phyloP scores from a whole-genome alignment of 768 basidiomycete genomes.

The Termitomyces eurrhizus region DNA sequence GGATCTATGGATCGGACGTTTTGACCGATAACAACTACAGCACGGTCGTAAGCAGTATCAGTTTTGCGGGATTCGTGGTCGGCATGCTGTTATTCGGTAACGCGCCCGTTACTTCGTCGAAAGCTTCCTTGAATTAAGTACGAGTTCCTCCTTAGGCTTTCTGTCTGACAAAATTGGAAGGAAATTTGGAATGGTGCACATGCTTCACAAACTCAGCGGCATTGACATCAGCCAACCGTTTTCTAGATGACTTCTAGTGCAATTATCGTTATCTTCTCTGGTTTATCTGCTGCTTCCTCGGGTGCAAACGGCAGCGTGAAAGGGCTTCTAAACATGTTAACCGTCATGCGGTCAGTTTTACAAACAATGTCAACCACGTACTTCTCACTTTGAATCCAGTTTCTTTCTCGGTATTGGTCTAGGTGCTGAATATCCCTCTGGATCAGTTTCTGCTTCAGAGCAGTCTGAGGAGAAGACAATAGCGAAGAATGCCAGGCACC shows the following conservation, averaged over 20 bases:
- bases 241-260: conserved; percentile 70
- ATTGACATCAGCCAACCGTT: background rate
- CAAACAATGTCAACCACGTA: conserved; percentile 12
- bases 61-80: conserved; percentile 79
- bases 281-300: conserved; percentile 75
- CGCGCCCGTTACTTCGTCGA: background rate
- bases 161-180: conserved; percentile 81
- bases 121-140: background rate
- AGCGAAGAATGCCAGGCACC: conserved; percentile 71
- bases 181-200: conserved; percentile 77
- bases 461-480: conserved; percentile 82
- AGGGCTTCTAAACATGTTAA: conserved; percentile 75
- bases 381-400: conserved; percentile 28
- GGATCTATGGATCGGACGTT: conserved; percentile 58
- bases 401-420: conserved; percentile 87
- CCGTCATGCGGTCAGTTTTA: conserved; percentile 58
- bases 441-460: conserved; percentile 83
- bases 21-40: conserved; percentile 55
- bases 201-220: background rate
- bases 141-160: conserved; percentile 34
- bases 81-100: conserved; percentile 77
- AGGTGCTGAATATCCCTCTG: conserved; percentile 87
- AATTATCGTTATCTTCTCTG: conserved; percentile 81
- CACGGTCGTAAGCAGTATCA: conserved; percentile 59
- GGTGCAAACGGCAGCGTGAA: conserved; percentile 65